Conservation (phyloP, 2,329 filamentous ascomycete genomes). For the Calonectria montana region DNA sequence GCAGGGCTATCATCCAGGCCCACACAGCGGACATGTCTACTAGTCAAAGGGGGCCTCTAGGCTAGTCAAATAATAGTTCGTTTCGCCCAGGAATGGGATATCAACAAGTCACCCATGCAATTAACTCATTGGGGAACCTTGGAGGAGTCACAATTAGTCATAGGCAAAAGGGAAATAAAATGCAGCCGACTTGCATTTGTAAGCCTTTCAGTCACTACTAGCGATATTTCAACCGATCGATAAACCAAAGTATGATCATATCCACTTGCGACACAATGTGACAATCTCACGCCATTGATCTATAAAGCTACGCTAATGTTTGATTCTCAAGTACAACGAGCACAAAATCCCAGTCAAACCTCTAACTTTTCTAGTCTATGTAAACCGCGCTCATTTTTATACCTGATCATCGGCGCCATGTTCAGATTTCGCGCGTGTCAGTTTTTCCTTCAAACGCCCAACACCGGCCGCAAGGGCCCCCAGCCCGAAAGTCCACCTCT, state of each 20-base stretch:
- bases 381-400: not conserved
- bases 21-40: not conserved
- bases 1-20: not conserved
- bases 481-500: conserved; percentile 77
- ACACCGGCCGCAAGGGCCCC: conserved; percentile 43
- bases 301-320: not conserved
- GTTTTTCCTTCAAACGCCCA: not conserved
- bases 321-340: not conserved
- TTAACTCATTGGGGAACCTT: not conserved
- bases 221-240: not conserved
- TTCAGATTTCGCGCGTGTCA: not conserved
- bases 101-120: not conserved
- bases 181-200: not conserved
- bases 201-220: not conserved
- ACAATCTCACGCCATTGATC: not conserved
- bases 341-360: not conserved
- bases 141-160: not conserved
- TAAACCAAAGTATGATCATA: too few relatives aligned
- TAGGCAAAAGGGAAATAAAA: not conserved
- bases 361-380: not conserved
- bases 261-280: not conserved
- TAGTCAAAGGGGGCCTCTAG: too few relatives aligned
- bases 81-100: not conserved
- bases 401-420: not conserved
- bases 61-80: not conserved